Conservation (phyloP, 1,284 basidiomycete species). For the Ganoderma resinaceum region DNA sequence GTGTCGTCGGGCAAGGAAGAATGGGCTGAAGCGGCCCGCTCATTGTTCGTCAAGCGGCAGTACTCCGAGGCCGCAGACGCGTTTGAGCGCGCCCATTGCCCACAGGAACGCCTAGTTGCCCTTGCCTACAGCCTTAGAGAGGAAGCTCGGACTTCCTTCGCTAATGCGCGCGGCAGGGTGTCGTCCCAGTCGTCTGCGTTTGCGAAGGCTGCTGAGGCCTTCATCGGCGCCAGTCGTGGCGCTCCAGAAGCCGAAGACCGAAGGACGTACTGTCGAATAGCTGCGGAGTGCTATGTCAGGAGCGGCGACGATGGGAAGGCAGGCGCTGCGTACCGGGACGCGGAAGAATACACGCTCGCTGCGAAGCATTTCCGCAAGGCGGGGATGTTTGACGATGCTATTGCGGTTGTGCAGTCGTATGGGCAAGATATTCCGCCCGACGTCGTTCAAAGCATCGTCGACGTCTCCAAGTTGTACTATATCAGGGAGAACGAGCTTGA, state of each 20-base stretch:
- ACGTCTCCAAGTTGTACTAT: constrained; percentile 59
- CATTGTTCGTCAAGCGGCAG: constrained; percentile 59
- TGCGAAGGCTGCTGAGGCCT: constrained; percentile 53
- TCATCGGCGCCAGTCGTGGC: constrained; percentile 41
- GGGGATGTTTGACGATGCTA: constrained; percentile 60
- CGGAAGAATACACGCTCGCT: constrained; percentile 49
- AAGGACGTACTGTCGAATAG: constrained; percentile 51
- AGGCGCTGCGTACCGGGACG: constrained; percentile 32
- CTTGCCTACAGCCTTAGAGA: constrained; percentile 53
- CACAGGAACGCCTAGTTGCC: constrained; percentile 53
- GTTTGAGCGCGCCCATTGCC: constrained; percentile 59
- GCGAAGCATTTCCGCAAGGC: constrained; percentile 54
- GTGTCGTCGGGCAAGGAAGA: constrained; percentile 45
- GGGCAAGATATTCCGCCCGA: constrained; percentile 40
- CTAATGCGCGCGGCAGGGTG: background rate
- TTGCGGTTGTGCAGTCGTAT: constrained; percentile 50
- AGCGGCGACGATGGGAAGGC: constrained; percentile 48
- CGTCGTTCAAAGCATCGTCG: constrained; percentile 50
- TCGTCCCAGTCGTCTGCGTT: constrained; percentile 45
- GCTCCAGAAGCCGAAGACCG: constrained; percentile 38
- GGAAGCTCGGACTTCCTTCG: constrained; percentile 39
- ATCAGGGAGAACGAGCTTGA: constrained; percentile 49
- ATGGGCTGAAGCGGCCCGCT: constrained; percentile 59
- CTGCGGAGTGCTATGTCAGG: constrained; percentile 59
- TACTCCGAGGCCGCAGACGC: constrained; percentile 69